Conservation (phyloP, 495 filamentous ascomycete genomes). For the Monascus purpureus region DNA sequence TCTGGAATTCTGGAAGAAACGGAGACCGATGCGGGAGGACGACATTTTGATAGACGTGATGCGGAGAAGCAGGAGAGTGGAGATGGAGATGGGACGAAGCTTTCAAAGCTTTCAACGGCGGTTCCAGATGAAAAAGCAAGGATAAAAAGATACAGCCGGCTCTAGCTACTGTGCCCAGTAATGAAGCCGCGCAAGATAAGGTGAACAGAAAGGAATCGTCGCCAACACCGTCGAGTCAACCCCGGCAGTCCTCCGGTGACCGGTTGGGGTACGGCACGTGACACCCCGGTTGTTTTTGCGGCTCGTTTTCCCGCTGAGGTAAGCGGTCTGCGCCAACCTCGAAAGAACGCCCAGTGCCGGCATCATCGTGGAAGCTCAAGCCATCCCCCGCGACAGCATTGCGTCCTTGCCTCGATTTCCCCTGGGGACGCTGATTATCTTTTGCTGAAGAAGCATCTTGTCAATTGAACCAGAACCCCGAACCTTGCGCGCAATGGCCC, state of each 20-base stretch:
- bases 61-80: conserved; percentile 9
- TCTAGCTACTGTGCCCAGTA: too few species aligned
- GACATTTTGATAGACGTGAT: conserved; percentile 18
- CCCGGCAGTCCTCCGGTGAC: too few species aligned
- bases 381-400: too few species aligned
- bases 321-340: conserved; percentile 10
- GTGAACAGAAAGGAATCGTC: too few species aligned
- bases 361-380: too few species aligned
- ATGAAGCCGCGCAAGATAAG: too few species aligned
- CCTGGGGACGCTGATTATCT: too few species aligned
- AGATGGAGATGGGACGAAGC: conserved; percentile 10
- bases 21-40: conserved; percentile 35
- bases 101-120: background rate
- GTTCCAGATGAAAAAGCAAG: too few species aligned
- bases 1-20: conserved; percentile 35
- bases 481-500: conserved; percentile 68
- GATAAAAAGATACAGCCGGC: too few species aligned
- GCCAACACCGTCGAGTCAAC: too few species aligned
- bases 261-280: background rate
- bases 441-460: too few species aligned
- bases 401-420: too few species aligned
- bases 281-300: conserved; percentile 5
- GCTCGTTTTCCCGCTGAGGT: conserved; percentile 20
- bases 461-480: conserved; percentile 4
- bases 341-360: conserved; percentile 11